Percentiles rank a stretch among this genome's conserved stretches.
phyloP scores from a whole-genome alignment of 345 rosid species.

The Linum trigynum region DNA sequence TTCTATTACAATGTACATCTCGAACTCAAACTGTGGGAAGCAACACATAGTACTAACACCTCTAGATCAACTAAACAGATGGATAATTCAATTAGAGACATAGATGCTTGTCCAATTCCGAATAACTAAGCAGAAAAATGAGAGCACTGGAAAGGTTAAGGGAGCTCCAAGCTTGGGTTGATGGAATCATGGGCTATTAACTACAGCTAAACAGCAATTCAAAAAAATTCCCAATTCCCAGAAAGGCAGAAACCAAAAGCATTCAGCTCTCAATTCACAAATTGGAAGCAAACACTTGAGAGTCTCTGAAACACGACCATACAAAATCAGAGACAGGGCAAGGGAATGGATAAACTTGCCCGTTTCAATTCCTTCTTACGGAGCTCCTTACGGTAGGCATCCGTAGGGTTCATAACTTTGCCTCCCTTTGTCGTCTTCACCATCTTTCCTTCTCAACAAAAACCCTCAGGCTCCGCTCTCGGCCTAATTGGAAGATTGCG shows the following conservation, averaged over 20 bases:
- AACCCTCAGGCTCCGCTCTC: not conserved
- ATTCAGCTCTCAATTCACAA: not conserved
- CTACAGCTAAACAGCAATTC: no score
- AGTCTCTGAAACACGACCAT: not conserved
- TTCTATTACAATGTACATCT: no score
- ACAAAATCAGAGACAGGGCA: not conserved
- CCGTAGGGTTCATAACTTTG: constrained; percentile 98
- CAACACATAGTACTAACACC: no score
- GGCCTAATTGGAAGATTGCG: not conserved
- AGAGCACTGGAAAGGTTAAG: no score
- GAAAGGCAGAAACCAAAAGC: not conserved
- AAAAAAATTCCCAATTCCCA: no score
- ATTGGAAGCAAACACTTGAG: not conserved
- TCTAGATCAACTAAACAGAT: no score
- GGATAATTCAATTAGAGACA: no score
- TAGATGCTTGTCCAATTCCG: no score
- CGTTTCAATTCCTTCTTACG: constrained; percentile 92
- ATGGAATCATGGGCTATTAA: no score
- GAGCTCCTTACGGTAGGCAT: constrained; percentile 92
- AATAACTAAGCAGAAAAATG: no score
- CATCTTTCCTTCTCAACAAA: constrained; percentile 4
- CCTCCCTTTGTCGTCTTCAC: constrained; percentile 99
- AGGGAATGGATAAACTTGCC: constrained; percentile 26
- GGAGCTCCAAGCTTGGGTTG: no score
- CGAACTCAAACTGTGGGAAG: no score